phyloP scores from a whole-genome alignment of 805 yeast species.

The Cyberlindnera euphorbiiphila region DNA sequence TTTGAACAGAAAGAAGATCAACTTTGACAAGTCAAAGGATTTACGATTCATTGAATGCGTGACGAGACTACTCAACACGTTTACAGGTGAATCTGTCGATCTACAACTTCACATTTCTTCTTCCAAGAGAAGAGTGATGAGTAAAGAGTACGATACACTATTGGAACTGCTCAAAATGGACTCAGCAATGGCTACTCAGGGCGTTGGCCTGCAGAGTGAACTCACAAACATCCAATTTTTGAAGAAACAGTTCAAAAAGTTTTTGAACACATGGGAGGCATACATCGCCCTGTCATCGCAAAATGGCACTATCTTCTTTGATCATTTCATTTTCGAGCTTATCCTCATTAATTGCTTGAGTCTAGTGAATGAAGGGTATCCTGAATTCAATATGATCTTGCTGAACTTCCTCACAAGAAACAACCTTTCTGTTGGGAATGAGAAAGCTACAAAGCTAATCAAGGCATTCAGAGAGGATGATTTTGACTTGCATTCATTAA shows the following conservation, averaged over 20 bases:
- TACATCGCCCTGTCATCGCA: conserved; percentile 3
- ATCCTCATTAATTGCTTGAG: conserved; percentile 14
- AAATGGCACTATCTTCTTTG: conserved; percentile 11
- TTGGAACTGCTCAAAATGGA: conserved; percentile 9
- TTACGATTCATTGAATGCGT: conserved; percentile 22
- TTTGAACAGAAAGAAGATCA: conserved; percentile 25
- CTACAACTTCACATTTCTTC: not conserved
- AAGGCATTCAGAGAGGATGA: conserved; percentile 2
- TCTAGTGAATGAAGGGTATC: conserved; percentile 15
- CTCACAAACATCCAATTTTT: conserved; percentile 3
- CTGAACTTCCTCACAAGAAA: conserved; percentile 6
- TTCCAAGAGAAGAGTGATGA: conserved; percentile 4
- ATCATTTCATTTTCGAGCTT: conserved; percentile 15
- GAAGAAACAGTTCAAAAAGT: conserved; percentile 12
- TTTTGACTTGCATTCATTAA: not conserved
- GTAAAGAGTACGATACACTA: conserved; percentile 6
- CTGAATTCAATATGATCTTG: conserved; percentile 15
- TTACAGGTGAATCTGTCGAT: conserved; percentile 7
- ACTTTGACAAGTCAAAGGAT: conserved; percentile 21
- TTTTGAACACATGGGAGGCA: conserved; percentile 10
- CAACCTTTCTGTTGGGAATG: conserved; percentile 6
- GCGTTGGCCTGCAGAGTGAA: conserved; percentile 9
- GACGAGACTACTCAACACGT: conserved; percentile 10
- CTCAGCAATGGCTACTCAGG: conserved; percentile 4
- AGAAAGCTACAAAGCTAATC: conserved; percentile 6